Evolutionary conservation across 257 asterid species (phyloP).

Genomic region (Solanum appendiculatum): DNA sequence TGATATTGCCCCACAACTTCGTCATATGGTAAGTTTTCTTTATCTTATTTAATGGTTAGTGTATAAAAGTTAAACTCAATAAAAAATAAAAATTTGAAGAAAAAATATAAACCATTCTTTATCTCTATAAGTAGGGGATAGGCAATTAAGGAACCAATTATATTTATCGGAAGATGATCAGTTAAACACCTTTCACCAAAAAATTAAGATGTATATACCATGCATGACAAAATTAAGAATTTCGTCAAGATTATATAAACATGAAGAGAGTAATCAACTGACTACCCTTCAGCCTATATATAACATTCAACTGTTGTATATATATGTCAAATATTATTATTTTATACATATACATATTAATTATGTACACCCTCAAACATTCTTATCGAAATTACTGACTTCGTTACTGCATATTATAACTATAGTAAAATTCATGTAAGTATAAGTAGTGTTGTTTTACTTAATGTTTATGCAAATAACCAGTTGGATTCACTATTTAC

Average conservation of each 20-base stretch:
- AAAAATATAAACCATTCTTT: not conserved
- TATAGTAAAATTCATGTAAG: not conserved
- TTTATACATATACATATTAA: not conserved
- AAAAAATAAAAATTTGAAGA: not conserved
- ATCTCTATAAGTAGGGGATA: not conserved
- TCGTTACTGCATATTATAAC: not conserved
- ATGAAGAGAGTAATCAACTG: not conserved
- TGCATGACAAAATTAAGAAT: not conserved
- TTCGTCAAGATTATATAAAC: not conserved
- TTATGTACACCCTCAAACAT: not conserved
- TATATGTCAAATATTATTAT: not conserved
- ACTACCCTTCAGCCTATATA: not conserved
- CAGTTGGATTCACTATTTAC: fast-evolving
- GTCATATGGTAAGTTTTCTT: slow-evolving; percentile 29
- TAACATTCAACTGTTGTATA: too few relatives aligned
- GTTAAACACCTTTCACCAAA: not conserved
- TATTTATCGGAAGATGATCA: not conserved
- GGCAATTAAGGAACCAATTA: fast-evolving
- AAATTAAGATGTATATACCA: not conserved
- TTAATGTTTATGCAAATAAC: not conserved
- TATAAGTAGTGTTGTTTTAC: not conserved
- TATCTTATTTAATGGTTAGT: not conserved
- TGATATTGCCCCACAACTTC: slow-evolving; percentile 8
- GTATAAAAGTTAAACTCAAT: not conserved
- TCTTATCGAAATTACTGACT: not conserved